Conservation (phyloP, 1,284 basidiomycete species). For the Austroboletus sp. region DNA sequence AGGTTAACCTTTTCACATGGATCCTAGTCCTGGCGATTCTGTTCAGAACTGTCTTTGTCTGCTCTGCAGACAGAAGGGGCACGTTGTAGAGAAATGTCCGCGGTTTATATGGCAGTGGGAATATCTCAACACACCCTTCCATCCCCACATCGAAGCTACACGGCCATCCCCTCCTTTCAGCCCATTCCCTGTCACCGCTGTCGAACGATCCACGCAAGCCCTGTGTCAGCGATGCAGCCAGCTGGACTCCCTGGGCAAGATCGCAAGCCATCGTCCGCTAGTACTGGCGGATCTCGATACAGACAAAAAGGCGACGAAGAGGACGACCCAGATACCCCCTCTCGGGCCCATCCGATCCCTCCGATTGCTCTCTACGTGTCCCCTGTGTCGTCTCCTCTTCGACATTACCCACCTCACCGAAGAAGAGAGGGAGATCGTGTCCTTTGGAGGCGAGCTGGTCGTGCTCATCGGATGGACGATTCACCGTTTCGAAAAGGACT, state of each 20-base stretch:
- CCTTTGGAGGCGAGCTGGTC: not conserved
- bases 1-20: not conserved
- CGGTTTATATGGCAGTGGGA: not conserved
- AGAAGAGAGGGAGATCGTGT: not conserved
- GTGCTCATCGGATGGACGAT: slow-evolving; percentile 6
- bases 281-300: not conserved
- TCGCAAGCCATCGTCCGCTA: slow-evolving; percentile 3
- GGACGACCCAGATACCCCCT: slow-evolving; percentile 3
- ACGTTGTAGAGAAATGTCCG: slow-evolving; percentile 7
- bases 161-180: not conserved
- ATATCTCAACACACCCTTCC: not conserved
- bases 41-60: slow-evolving; percentile 5
- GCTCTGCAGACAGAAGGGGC: slow-evolving; percentile 7
- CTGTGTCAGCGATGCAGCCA: slow-evolving; percentile 6
- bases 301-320: slow-evolving; percentile 1
- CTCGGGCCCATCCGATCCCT: slow-evolving; percentile 10
- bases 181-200: not conserved
- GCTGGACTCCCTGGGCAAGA: not conserved
- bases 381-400: slow-evolving; percentile 13
- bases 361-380: slow-evolving; percentile 8
- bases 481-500: not conserved
- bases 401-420: slow-evolving; percentile 4
- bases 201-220: not conserved
- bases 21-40: not conserved
- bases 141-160: not conserved